Percentiles rank a stretch among this genome's conserved stretches.
These are phyloP conservation scores for Setomelanomma holmii DNA, from an alignment of 2,329 filamentous ascomycete genomes.

Conservation along the genomic window DNA sequence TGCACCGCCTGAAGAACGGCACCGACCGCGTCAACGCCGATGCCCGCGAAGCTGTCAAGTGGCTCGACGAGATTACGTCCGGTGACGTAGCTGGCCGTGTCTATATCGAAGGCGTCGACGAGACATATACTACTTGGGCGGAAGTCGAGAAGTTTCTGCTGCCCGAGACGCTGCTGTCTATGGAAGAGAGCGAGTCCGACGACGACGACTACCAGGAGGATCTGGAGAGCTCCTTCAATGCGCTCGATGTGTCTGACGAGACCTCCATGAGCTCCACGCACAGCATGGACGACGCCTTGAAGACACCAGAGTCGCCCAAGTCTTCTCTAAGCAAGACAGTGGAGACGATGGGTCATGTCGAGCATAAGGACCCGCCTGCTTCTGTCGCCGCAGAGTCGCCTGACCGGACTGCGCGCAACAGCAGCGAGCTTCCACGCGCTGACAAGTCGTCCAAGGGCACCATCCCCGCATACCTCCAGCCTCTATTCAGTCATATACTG, in stretches of 20 bases:
- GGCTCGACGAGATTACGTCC: conserved; percentile 61
- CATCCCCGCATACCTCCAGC: conserved; percentile 52
- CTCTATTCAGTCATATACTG: conserved; percentile 60
- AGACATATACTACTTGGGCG: conserved; percentile 56
- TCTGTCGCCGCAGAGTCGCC: conserved; percentile 25
- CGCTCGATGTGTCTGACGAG: conserved; percentile 46
- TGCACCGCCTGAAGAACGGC: conserved; percentile 53
- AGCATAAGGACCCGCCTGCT: conserved; percentile 29
- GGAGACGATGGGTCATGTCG: conserved; percentile 27
- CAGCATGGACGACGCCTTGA: conserved; percentile 46
- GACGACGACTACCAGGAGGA: conserved; percentile 48
- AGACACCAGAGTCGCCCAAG: conserved; percentile 50
- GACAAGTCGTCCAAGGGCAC: conserved; percentile 35
- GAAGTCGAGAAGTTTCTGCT: conserved; percentile 59
- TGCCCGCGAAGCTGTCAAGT: conserved; percentile 57
- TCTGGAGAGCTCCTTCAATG: conserved; percentile 46
- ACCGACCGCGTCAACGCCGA: conserved; percentile 53
- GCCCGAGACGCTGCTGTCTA: conserved; percentile 58
- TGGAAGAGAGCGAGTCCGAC: conserved; percentile 52
- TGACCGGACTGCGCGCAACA: conserved; percentile 40
- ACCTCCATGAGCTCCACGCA: conserved; percentile 55
- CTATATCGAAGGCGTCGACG: conserved; percentile 57
- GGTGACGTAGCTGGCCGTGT: conserved; percentile 45
- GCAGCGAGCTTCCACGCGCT: conserved; percentile 26
- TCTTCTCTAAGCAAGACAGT: conserved; percentile 42